Base-by-base conservation (phyloP, 768 basidiomycete species). In the Suillus discolor region DNA sequence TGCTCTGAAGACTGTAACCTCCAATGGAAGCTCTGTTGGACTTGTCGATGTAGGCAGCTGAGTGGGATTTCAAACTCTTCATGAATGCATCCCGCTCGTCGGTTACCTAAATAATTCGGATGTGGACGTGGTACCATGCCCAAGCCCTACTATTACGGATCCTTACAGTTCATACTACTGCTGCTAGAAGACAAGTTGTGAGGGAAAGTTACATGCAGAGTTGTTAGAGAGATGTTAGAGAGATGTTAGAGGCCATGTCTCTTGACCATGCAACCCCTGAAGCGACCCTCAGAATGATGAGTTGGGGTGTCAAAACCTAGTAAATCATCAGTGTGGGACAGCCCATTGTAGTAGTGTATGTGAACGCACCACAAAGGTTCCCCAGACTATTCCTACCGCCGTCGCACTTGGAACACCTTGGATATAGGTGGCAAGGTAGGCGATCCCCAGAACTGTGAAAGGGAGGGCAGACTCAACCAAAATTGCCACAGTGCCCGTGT, bases 291-390 rank as follows among this genome's bases (percentile, higher is more conserved):
- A 57, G 12, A 38, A 64, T 44, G 4, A 64, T 59, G 57, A 64
- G 57, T 13, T 64, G 63, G 42, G 63, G 63, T 44, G 57, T 28
- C 39, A 64, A 44, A 42, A 39, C 57, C 63, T 64, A 44, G 18
- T 12, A 11, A 20, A 45, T n/a, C 13, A 16, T 57, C n/a, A 23
- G 2, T 44, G 51, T 49, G 7, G 13, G 28, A 25, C 20, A 31
- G 8, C 18, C 16, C 23, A 6, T 25, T 13, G 5, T 18, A 23
- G 1, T 6, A 55, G 11, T 5, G 0, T 8, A n/a, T 28, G 6
- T 1, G 11, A 34, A 64, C 63, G 18, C 57, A 64, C 63, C 25
- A 57, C 45, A 11, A 64, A 47, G 25, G 59, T 61, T 23, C 57
- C 63, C 28, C 59, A 64, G 12, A 61, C 11, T 23, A 31, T 28